Evolutionary conservation across 345 rosid species (phyloP).

Genomic region (Firmiana major): DNA sequence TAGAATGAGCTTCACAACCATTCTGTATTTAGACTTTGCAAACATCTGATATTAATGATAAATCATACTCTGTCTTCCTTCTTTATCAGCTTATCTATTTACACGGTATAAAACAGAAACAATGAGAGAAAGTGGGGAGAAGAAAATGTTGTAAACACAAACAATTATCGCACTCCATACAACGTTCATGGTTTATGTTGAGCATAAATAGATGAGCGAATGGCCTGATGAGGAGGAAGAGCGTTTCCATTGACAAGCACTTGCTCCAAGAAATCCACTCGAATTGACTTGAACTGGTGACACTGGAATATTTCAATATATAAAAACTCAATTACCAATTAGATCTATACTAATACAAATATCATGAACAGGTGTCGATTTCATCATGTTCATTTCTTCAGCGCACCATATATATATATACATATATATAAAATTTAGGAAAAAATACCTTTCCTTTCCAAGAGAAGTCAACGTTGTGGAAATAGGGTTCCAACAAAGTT

Average conservation of each 20-base stretch:
- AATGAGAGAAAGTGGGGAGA: not conserved
- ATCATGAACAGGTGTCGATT: not conserved
- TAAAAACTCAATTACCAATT: not conserved
- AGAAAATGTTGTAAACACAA: not conserved
- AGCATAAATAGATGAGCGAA: constrained; percentile 49
- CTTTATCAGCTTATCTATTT: not conserved
- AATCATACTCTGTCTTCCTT: too few relatives aligned
- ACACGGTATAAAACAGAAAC: not conserved
- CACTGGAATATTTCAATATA: constrained; percentile 28
- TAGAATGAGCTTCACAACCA: too few relatives aligned
- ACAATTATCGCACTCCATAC: constrained; percentile 3
- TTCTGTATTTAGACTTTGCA: too few relatives aligned
- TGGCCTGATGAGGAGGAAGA: constrained; percentile 31
- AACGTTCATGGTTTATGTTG: constrained; percentile 55
- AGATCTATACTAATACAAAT: not conserved
- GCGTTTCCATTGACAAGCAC: constrained; percentile 56
- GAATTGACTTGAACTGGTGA: constrained; percentile 52
- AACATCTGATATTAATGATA: too few relatives aligned
- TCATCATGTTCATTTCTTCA: not conserved
- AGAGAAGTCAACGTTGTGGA: constrained; percentile 36
- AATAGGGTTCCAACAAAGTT: constrained; percentile 45
- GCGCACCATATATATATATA: too few relatives aligned
- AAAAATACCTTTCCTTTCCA: constrained; percentile 66
- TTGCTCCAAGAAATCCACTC: constrained; percentile 66
- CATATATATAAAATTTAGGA: not conserved